Evolutionary conservation across 352 stramenopile species (phyloP).

Genomic region (Globisporangium sylvaticum): DNA sequence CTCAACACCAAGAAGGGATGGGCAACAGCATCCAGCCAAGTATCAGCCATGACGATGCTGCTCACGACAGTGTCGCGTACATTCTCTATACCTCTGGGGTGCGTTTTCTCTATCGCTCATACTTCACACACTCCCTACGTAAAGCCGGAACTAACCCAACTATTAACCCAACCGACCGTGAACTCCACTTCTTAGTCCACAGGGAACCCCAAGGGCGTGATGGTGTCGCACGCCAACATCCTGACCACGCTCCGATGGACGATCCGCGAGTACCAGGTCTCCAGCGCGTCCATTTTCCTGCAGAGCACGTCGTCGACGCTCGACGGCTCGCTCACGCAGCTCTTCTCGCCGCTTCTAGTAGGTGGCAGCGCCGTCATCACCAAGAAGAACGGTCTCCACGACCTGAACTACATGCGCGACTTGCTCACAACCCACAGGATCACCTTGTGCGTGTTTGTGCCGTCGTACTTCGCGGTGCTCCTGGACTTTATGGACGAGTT

Average conservation of each 20-base stretch:
- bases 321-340: constrained; percentile 54
- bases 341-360: constrained; percentile 45
- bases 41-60: too few species aligned
- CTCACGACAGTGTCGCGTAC: background rate
- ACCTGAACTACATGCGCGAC: constrained; percentile 33
- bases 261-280: constrained; percentile 49
- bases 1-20: background rate
- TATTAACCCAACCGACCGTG: background rate
- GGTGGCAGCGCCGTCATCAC: constrained; percentile 20
- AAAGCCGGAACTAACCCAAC: background rate
- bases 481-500: constrained; percentile 32
- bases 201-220: constrained; percentile 54
- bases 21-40: background rate
- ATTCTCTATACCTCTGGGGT: constrained; percentile 9
- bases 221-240: constrained; percentile 54
- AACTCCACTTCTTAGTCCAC: background rate
- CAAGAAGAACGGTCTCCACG: constrained; percentile 18
- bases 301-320: constrained; percentile 60
- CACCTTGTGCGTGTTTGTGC: constrained; percentile 54
- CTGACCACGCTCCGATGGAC: constrained; percentile 57
- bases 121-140: background rate
- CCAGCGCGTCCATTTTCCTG: constrained; percentile 50
- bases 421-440: constrained; percentile 24
- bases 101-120: background rate
- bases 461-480: constrained; percentile 52